Conservation (phyloP, 495 filamentous ascomycete species). For the Elasticomyces elasticus region DNA sequence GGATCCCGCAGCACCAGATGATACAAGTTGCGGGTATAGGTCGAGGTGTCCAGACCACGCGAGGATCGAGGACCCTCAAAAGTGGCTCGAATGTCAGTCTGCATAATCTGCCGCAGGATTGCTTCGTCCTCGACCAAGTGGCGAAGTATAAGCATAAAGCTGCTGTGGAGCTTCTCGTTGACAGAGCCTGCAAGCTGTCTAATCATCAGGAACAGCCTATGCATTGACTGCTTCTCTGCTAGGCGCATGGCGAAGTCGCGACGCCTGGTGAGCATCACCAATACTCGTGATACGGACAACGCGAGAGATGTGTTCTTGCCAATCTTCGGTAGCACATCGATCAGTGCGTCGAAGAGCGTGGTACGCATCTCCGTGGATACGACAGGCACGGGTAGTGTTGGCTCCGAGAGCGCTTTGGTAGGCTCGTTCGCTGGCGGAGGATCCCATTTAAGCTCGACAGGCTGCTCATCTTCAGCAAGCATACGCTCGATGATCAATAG, state of each 20-base stretch:
- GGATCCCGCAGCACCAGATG: slow-evolving; percentile 77
- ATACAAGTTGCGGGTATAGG: slow-evolving; percentile 66
- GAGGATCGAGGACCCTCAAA: slow-evolving; percentile 51
- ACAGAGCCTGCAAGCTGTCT: slow-evolving; percentile 75
- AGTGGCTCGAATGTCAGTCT: slow-evolving; percentile 70
- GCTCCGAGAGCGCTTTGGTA: slow-evolving; percentile 39
- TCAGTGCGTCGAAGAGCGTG: slow-evolving; percentile 59
- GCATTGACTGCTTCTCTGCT: slow-evolving; percentile 78
- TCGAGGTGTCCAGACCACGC: slow-evolving; percentile 55
- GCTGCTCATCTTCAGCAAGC: slow-evolving; percentile 76
- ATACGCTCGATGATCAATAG: slow-evolving; percentile 84
- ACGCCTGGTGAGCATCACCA: slow-evolving; percentile 82
- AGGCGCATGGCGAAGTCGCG: slow-evolving; percentile 63
- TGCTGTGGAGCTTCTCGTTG: slow-evolving; percentile 63
- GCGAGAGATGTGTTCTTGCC: slow-evolving; percentile 80
- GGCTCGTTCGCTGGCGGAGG: slow-evolving; percentile 45
- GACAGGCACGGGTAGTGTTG: slow-evolving; percentile 50
- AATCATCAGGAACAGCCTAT: slow-evolving; percentile 85
- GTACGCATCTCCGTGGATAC: slow-evolving; percentile 56
- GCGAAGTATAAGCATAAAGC: slow-evolving; percentile 77
- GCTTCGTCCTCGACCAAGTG: slow-evolving; percentile 93
- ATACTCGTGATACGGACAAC: slow-evolving; percentile 67
- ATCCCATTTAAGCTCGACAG: slow-evolving; percentile 60
- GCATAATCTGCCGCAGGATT: slow-evolving; percentile 84
- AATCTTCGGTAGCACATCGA: slow-evolving; percentile 74